Percentiles rank a stretch among this genome's conserved stretches.
Conservation (phyloP, 306 rosid species). For the Morella rubra region DNA sequence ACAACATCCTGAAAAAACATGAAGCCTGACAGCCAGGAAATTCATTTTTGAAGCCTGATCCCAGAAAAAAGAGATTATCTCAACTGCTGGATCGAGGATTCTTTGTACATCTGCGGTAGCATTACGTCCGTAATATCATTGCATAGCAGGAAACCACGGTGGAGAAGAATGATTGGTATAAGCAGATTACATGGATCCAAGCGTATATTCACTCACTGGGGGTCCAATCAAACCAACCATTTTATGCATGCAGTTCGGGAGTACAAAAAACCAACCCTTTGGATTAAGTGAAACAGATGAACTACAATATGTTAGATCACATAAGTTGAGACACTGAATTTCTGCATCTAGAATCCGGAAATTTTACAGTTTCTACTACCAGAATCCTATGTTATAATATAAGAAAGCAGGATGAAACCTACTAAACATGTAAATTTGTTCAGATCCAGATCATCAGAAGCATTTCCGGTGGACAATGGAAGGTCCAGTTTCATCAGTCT, state of each 20-base stretch:
- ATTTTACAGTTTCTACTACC: background rate
- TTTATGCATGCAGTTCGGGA: background rate
- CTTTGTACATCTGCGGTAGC: background rate
- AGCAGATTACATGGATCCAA: background rate
- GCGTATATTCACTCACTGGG: background rate
- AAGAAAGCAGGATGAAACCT: slow-evolving; percentile 10
- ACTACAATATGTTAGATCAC: slow-evolving; percentile 2
- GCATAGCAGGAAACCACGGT: background rate
- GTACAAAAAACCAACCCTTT: background rate
- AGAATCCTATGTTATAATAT: slow-evolving; percentile 1
- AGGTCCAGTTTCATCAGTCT: slow-evolving; percentile 94
- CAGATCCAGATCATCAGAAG: slow-evolving; percentile 43
- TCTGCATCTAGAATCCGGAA: background rate
- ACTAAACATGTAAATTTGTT: slow-evolving; percentile 6
- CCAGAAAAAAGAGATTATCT: background rate
- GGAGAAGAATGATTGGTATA: background rate
- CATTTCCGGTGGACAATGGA: slow-evolving; percentile 91
- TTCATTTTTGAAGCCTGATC: background rate
- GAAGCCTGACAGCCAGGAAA: background rate
- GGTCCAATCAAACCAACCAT: background rate
- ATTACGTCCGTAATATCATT: background rate
- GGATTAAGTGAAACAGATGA: background rate
- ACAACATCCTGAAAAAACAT: background rate
- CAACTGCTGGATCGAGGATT: background rate
- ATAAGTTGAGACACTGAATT: background rate